Base-by-base conservation (phyloP, 2,329 filamentous ascomycete species). In the Beauveria sp. region DNA sequence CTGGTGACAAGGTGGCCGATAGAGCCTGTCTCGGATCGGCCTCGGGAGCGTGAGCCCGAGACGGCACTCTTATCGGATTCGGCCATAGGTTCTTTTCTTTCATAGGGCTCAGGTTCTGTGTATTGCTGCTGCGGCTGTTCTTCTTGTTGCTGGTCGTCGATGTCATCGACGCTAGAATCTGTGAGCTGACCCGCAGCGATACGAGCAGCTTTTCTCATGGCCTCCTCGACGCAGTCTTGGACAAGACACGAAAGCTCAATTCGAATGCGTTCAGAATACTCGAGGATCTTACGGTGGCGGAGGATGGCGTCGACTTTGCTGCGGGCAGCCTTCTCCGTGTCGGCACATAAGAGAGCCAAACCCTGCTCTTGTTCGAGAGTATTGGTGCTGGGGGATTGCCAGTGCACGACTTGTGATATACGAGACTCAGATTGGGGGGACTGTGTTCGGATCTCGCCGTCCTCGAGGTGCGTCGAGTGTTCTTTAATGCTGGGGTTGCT, bases 361-460 rank as follows among this genome's bases (percentile, higher is more conserved):
- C 94, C 94, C 69, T 96, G 90, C 71, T 97, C 93, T 71, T 97
- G 92, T 64, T 99, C 94, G 18, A 96, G 76, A 0, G 92, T 94
- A 69, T 93, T 93, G 55, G 88, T 89, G 68, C 91, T 92, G 0
- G 94, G 94, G 5, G 93, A 96, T 70, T 96, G 92, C 94, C 96
- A 99, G 71, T 97, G 92, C 66, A 96, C 74, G 6, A 99, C 92
- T 73, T 99, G 94, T 1, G 90, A 90, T 67, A 97, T 96, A 37
- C 93, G 87, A 48, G 91, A 94, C 71, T 99, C 94, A 0, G 96
- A 99, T 70, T 97, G 91, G 0, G 94, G 94, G 5, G 94, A 99
- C 70, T 97, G 90, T 0, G 93, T 96, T 52, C 93, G 86, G 64
- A 97, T 86, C 64, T 96, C 58, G 54, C 89, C 88, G 8, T 84